Evolutionary conservation across 768 basidiomycete species (phyloP), one percentile per base, ranked within the genome.

Genomic region (Kwoniella bestiolae): DNA sequence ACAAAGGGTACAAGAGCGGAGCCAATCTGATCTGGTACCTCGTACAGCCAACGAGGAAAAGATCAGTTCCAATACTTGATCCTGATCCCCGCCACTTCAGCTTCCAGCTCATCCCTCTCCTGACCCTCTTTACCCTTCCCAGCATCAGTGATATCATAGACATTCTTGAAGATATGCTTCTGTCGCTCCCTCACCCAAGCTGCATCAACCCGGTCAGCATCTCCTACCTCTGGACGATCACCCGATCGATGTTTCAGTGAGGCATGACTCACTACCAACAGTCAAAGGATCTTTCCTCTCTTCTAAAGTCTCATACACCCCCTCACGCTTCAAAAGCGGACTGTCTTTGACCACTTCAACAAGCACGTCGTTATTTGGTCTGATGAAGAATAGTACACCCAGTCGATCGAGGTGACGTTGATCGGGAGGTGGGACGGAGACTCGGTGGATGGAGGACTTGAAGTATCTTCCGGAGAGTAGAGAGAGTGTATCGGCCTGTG

Each of bases 321-420:
- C 58, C 16, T 60, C 34, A 3, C 58, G 41, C 31, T 60, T 25
- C n/a, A 60, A 34, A 25, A 60, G 49, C 8, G 44, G 58, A 26
- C 58, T 60, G 28, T 49, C 31, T 31, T 60, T 60, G 58, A 60
- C 58, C n/a, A 60, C 58, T 34, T 46, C 58, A 9, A 60, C 58
- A 16, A 38, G 58, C 8, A 47, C 58, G 28, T 60, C 12, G 25
- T 60, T 60, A 45, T 60, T 60, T n/a, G 58, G 58, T 35, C 58
- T 41, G 46, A 60, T 60, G 32, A 60, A 60, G 58, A 60, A 60
- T 25, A 60, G 31, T 12, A 60, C 14, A 14, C 58, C 58, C 21
- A 47, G 28, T 23, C 58, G 41, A 49, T 49, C 58, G 26, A 60
- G 45, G 26, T 60, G 58, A n/a, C 46, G 9, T 38, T 60, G 58